These are phyloP conservation scores for Davidsoniella neocaledoniae DNA, from an alignment of 2,329 filamentous ascomycete species.

Conservation along the genomic window DNA sequence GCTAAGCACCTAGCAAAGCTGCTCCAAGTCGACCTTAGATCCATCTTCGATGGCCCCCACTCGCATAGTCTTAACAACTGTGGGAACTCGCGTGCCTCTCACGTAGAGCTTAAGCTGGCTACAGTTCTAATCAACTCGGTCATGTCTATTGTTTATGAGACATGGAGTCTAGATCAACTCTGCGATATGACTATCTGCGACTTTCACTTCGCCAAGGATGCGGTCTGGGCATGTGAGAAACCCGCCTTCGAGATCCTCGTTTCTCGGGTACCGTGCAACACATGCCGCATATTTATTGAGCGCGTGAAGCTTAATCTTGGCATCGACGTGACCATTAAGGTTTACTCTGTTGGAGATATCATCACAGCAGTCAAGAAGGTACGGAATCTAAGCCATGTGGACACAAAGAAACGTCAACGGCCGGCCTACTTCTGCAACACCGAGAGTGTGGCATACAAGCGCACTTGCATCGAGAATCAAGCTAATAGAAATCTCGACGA, in stretches of 20 bases:
- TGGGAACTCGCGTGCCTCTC: slow-evolving; percentile 17
- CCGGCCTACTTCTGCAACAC: background rate
- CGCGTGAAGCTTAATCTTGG: slow-evolving; percentile 1
- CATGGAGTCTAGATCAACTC: background rate
- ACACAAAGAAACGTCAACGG: background rate
- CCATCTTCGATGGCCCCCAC: slow-evolving; percentile 14
- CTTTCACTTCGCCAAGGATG: background rate
- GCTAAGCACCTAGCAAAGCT: slow-evolving; percentile 18
- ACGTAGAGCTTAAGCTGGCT: slow-evolving; percentile 26
- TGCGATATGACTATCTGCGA: background rate
- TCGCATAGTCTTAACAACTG: too few species aligned
- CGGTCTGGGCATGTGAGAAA: background rate
- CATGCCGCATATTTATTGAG: slow-evolving; percentile 7
- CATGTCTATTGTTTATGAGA: slow-evolving; percentile 12
- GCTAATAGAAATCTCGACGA: background rate
- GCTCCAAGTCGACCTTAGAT: slow-evolving; percentile 18
- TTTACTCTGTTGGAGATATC: background rate
- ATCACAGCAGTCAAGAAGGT: background rate
- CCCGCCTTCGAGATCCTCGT: slow-evolving; percentile 11
- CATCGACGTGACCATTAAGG: slow-evolving; percentile 1
- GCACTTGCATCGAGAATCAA: background rate
- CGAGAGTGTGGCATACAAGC: background rate
- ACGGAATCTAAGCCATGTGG: background rate
- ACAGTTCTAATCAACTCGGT: slow-evolving; percentile 19
- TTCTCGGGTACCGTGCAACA: slow-evolving; percentile 4